These are phyloP conservation scores for Benincasa hispida DNA, from an alignment of 306 rosid species.

Conservation along the genomic window DNA sequence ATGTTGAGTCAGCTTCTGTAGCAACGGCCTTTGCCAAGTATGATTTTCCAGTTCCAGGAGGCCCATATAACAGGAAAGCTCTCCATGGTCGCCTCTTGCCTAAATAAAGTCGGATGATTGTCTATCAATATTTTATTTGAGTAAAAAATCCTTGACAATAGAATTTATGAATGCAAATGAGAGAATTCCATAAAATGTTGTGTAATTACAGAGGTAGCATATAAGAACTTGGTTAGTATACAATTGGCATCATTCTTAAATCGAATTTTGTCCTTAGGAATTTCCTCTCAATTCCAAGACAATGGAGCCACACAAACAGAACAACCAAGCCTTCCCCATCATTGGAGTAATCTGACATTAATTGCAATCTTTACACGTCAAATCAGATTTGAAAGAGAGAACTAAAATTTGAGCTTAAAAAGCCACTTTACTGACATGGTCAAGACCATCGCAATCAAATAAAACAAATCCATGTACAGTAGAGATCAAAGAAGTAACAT, in stretches of 20 bases:
- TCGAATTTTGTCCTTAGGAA: too few relatives aligned
- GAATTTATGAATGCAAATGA: neutral
- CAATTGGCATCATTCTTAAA: neutral
- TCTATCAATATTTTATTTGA: neutral
- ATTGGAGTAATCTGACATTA: neutral
- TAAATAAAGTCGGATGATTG: constrained; percentile 13
- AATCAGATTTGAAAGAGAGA: neutral
- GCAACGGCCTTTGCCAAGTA: constrained; percentile 99
- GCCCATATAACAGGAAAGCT: constrained; percentile 88
- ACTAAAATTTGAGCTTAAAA: neutral
- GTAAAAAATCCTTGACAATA: neutral
- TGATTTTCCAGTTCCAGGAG: constrained; percentile 98
- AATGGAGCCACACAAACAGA: neutral
- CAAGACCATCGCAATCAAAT: neutral
- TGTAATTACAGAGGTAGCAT: neutral
- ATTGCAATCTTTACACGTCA: neutral
- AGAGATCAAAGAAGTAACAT: constrained; percentile 1
- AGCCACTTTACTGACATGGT: neutral
- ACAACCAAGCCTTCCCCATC: neutral
- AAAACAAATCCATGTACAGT: neutral
- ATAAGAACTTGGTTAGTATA: too few relatives aligned
- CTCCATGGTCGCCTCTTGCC: constrained; percentile 99
- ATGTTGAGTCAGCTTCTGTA: constrained; percentile 94
- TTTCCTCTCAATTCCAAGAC: too few relatives aligned
- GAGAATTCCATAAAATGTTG: neutral